These are phyloP conservation scores for Penicillium sp. DNA, from an alignment of 2,329 filamentous ascomycete species.

Conservation along the genomic window DNA sequence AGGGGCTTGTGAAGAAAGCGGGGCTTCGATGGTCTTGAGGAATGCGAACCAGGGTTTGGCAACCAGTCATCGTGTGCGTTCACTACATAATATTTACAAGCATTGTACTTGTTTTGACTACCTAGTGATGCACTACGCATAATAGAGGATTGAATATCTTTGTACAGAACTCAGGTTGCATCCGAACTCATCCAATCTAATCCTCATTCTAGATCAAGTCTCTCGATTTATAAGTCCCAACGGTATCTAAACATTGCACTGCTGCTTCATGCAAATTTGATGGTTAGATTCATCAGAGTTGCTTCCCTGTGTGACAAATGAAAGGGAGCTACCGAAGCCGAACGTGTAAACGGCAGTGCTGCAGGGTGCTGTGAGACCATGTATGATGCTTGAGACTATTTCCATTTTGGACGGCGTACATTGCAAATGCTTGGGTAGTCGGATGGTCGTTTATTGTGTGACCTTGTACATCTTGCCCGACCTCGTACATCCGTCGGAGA, in stretches of 20 bases:
- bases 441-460: constrained; percentile 10
- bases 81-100: no score
- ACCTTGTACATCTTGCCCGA: constrained; percentile 11
- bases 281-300: constrained; percentile 3
- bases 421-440: constrained; percentile 5
- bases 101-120: no score
- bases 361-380: constrained; percentile 18
- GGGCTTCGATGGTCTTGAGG: no score
- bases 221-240: no score
- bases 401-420: constrained; percentile 9
- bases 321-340: constrained; percentile 9
- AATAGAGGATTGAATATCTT: no score
- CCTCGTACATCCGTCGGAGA: constrained; percentile 16
- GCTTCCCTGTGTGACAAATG: constrained; percentile 12
- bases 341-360: constrained; percentile 16
- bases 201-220: constrained; percentile 1
- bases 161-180: constrained; percentile 3
- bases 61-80: no score
- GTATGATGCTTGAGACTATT: constrained; percentile 6
- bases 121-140: no score
- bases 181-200: constrained; percentile 6
- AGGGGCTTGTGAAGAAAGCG: no score
- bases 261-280: neutral
- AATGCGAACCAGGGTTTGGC: no score
- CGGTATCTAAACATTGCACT: no score